Percentiles rank a stretch among this genome's conserved stretches.
Evolutionary conservation across 352 stramenopile species (phyloP).

Genomic region (Pythium rishiriense): DNA sequence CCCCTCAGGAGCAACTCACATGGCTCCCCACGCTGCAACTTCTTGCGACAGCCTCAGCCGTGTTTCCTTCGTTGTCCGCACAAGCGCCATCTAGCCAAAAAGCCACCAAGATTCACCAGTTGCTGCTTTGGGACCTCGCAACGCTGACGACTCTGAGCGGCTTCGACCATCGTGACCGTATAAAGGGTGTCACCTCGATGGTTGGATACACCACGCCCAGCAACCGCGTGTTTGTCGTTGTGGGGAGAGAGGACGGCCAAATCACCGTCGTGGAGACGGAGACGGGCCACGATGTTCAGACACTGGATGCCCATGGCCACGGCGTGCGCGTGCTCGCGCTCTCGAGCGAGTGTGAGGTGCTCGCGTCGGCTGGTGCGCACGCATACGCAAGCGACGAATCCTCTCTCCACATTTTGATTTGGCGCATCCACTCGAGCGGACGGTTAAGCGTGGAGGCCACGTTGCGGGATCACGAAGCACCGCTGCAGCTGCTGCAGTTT

Average conservation of each 20-base stretch:
- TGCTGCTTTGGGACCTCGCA: constrained; percentile 56
- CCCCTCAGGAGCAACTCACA: constrained; percentile 55
- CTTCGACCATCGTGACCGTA: constrained; percentile 35
- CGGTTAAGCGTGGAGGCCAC: constrained; percentile 18
- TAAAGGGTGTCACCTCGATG: constrained; percentile 55
- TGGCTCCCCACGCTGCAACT: constrained; percentile 58
- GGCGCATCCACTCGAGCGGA: constrained; percentile 18
- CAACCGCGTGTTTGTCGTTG: constrained; percentile 52
- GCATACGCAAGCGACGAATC: constrained; percentile 66
- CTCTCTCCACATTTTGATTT: constrained; percentile 50
- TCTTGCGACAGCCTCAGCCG: constrained; percentile 48
- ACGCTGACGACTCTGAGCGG: constrained; percentile 19
- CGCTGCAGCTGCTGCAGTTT: constrained; percentile 33
- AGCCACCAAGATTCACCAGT: constrained; percentile 50
- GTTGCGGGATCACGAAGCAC: constrained; percentile 28
- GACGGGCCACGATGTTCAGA: constrained; percentile 40
- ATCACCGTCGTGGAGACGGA: constrained; percentile 58
- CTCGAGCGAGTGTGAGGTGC: constrained; percentile 45
- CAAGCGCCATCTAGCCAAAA: constrained; percentile 17
- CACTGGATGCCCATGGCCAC: constrained; percentile 56
- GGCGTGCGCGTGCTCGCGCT: constrained; percentile 55
- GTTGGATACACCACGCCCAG: constrained; percentile 43
- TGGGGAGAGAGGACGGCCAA: constrained; percentile 58
- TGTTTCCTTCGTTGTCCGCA: constrained; percentile 43
- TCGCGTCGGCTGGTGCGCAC: constrained; percentile 59